phyloP scores from a whole-genome alignment of 2,329 filamentous ascomycete genomes.

The Scedosporium apiospermum region DNA sequence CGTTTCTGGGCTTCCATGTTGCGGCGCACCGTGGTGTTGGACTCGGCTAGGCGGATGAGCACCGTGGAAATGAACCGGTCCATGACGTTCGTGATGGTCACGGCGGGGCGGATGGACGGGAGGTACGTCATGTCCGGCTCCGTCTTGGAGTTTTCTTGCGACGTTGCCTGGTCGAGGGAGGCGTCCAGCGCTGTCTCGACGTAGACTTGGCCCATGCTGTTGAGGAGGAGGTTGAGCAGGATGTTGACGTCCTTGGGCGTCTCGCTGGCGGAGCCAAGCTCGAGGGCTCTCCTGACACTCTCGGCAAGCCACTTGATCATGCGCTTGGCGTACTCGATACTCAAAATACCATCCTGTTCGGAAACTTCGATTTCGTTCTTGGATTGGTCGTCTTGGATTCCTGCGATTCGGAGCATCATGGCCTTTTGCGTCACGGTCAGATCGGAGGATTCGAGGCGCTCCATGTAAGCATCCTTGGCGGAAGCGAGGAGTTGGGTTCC shows the following conservation, averaged over 20 bases:
- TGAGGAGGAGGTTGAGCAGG: constrained; percentile 72
- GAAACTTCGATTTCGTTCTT: constrained; percentile 84
- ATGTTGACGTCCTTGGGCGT: constrained; percentile 90
- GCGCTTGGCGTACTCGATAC: constrained; percentile 80
- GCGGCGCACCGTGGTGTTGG: constrained; percentile 80
- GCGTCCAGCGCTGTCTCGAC: constrained; percentile 60
- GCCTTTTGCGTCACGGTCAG: constrained; percentile 79
- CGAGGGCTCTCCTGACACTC: constrained; percentile 80
- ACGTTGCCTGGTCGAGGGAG: constrained; percentile 60
- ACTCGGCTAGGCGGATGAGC: constrained; percentile 78
- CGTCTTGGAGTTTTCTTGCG: constrained; percentile 68
- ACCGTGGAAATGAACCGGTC: constrained; percentile 85
- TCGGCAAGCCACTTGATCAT: constrained; percentile 98
- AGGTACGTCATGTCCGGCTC: constrained; percentile 87
- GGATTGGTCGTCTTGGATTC: constrained; percentile 65
- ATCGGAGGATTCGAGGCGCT: constrained; percentile 79
- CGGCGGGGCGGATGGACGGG: constrained; percentile 65
- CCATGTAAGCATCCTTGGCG: constrained; percentile 84
- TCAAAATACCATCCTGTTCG: constrained; percentile 79
- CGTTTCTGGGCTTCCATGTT: constrained; percentile 81
- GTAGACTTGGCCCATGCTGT: constrained; percentile 79
- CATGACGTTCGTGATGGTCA: constrained; percentile 88
- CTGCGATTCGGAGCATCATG: constrained; percentile 84
- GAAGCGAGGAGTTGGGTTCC: constrained; percentile 81
- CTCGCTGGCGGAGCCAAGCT: constrained; percentile 78